These are phyloP conservation scores for Lodderomyces elongisporus DNA, from an alignment of 1,139 yeast genomes.

Conservation along the genomic window DNA sequence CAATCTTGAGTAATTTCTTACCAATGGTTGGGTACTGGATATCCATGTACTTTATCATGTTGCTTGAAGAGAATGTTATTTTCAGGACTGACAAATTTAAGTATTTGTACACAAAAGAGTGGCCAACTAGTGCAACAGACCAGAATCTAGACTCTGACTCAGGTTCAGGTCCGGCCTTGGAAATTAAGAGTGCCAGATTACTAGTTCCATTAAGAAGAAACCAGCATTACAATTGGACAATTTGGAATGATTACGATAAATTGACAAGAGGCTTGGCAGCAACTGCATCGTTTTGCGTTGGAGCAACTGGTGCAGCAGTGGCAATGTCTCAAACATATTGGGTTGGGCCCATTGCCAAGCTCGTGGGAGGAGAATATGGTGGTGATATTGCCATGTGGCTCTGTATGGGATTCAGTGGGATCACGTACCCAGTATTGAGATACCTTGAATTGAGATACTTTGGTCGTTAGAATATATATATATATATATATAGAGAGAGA, in stretches of 20 bases:
- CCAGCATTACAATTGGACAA: conserved; percentile 55
- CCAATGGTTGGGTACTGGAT: conserved; percentile 97
- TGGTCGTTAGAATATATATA: conserved; percentile 38
- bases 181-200: neutral
- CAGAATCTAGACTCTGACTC: conserved; percentile 2
- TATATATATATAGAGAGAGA: too few species aligned
- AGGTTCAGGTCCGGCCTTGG: neutral
- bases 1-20: conserved; percentile 77
- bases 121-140: conserved; percentile 15
- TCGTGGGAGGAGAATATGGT: conserved; percentile 50
- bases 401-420: conserved; percentile 65
- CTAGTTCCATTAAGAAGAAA: conserved; percentile 15
- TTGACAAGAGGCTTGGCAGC: conserved; percentile 68
- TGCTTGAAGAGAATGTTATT: conserved; percentile 69
- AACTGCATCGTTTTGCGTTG: conserved; percentile 50
- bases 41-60: conserved; percentile 68
- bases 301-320: conserved; percentile 72
- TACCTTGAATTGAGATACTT: conserved; percentile 56
- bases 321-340: conserved; percentile 82
- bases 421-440: conserved; percentile 60
- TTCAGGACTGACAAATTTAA: conserved; percentile 55
- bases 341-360: conserved; percentile 67
- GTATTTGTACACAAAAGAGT: conserved; percentile 52
- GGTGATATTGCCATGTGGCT: conserved; percentile 84
- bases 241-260: conserved; percentile 55